Evolutionary conservation across 192 early-diverging fungal species (phyloP).

Genomic region (Coemansia sp.): DNA sequence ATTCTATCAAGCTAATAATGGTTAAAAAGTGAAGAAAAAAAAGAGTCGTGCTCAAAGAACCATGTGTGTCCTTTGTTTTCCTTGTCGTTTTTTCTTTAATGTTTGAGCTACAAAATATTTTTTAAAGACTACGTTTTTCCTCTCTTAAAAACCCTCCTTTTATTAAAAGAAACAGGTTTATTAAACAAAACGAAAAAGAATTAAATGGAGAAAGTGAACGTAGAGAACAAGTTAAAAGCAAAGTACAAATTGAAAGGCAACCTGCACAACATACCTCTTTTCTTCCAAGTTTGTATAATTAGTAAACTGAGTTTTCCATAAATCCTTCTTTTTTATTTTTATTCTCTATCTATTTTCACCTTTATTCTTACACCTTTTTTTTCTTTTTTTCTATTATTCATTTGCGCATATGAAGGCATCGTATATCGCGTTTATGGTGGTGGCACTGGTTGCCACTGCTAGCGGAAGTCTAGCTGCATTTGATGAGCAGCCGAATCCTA

Average conservation of each 20-base stretch:
- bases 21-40: neutral
- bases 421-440: neutral
- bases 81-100: neutral
- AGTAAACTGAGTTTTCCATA: neutral
- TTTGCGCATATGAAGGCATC: constrained; percentile 7
- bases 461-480: neutral
- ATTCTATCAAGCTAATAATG: neutral
- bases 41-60: neutral
- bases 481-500: no score
- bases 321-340: neutral
- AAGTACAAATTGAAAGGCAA: no score
- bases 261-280: no score
- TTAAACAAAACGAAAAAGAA: neutral
- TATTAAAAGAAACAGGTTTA: neutral
- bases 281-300: no score
- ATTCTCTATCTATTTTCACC: neutral
- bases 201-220: no score
- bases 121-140: no score
- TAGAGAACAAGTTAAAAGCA: no score
- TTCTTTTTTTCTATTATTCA: no score
- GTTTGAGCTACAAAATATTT: neutral
- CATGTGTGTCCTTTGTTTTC: neutral
- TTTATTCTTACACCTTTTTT: no score
- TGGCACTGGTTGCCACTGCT: constrained; percentile 1
- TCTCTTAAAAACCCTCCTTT: no score